These are phyloP conservation scores for Amauroascus verrucosus DNA, from an alignment of 2,329 filamentous ascomycete species.

Conservation along the genomic window DNA sequence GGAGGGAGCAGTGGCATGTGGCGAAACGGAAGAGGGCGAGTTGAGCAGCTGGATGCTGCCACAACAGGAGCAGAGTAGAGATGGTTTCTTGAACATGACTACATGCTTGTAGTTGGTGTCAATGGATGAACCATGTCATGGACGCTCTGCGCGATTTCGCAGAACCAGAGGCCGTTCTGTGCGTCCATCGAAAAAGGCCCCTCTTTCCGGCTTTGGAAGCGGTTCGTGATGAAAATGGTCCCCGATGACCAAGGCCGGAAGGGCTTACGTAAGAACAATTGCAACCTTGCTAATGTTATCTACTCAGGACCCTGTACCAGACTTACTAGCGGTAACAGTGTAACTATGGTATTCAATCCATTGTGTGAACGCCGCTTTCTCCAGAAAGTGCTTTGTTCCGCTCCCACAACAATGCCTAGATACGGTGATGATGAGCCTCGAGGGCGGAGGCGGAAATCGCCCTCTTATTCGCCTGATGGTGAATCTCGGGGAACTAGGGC, in stretches of 20 bases:
- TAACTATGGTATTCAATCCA: too few species aligned
- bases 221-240: background rate
- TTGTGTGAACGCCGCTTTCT: too few species aligned
- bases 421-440: constrained; percentile 19
- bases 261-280: background rate
- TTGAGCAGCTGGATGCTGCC: constrained; percentile 30
- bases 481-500: background rate
- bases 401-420: constrained; percentile 21
- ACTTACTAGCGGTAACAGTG: background rate
- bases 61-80: constrained; percentile 30
- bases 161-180: background rate
- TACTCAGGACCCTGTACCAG: too few species aligned
- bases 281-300: background rate
- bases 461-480: constrained; percentile 19
- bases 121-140: background rate
- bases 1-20: constrained; percentile 22
- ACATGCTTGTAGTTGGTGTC: constrained; percentile 23
- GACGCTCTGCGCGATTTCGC: background rate
- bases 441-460: constrained; percentile 18
- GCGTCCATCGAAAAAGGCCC: background rate
- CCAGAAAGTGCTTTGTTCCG: background rate
- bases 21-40: constrained; percentile 20
- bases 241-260: background rate
- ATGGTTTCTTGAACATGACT: constrained; percentile 41
- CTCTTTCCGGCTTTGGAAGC: background rate